These are phyloP conservation scores for Desmodesmus armatus DNA, from an alignment of 139 green algal genomes.

Conservation along the genomic window DNA sequence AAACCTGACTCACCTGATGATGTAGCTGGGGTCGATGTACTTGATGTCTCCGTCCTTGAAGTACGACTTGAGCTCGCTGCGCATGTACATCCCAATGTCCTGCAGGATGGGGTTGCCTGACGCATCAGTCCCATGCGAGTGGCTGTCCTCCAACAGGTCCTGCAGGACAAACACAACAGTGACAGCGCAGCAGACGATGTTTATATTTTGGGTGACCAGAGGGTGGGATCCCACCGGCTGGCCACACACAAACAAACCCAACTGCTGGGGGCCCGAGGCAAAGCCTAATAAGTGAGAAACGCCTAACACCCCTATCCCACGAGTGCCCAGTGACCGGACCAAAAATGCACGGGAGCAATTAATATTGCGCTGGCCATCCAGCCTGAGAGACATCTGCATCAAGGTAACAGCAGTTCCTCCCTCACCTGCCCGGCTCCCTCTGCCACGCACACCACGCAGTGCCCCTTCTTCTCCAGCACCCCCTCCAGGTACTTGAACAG, in stretches of 20 bases:
- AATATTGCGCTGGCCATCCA: too few species aligned
- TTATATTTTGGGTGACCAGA: too few species aligned
- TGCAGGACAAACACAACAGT: conserved; percentile 55
- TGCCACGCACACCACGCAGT: conserved; percentile 80
- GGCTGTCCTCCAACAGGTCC: conserved; percentile 60
- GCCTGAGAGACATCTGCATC: too few species aligned
- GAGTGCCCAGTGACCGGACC: too few species aligned
- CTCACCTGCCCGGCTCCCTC: conserved; percentile 76
- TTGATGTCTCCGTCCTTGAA: conserved; percentile 72
- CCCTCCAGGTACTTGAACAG: conserved; percentile 85
- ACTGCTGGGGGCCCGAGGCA: too few species aligned
- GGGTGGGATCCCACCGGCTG: too few species aligned
- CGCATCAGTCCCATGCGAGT: conserved; percentile 58
- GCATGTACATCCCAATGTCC: conserved; percentile 67
- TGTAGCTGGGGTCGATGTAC: conserved; percentile 94
- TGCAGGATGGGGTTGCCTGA: conserved; percentile 75
- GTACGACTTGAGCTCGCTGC: conserved; percentile 51
- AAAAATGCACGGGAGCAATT: too few species aligned
- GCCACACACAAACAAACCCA: too few species aligned
- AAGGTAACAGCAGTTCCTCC: neutral
- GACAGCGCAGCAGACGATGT: neutral
- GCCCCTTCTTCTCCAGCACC: conserved; percentile 85
- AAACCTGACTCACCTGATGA: conserved; percentile 92
- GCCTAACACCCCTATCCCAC: too few species aligned
- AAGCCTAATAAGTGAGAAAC: too few species aligned